These are phyloP conservation scores for Lathyrus oleraceus DNA, from an alignment of 306 rosid genomes.

Conservation along the genomic window DNA sequence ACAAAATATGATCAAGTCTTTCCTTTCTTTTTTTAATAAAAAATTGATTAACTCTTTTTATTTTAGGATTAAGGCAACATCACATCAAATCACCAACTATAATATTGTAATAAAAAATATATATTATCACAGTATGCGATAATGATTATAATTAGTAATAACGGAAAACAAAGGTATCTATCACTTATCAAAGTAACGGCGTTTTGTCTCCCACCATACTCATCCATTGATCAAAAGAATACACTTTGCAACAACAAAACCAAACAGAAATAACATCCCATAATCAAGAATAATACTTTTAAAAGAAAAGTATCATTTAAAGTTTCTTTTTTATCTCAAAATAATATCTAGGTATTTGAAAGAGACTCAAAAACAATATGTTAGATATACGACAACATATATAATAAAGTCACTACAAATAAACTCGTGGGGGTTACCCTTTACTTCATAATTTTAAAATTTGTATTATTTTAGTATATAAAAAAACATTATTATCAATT, in stretches of 20 bases:
- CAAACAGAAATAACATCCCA: neutral
- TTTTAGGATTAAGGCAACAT: no score
- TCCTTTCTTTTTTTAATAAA: no score
- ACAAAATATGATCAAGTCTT: no score
- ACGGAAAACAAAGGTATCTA: neutral
- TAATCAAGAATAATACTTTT: neutral
- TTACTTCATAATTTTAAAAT: no score
- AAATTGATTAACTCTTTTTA: no score
- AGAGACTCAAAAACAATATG: neutral
- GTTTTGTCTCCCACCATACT: constrained; percentile 47
- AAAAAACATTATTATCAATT: no score
- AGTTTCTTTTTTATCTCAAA: neutral
- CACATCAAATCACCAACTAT: no score
- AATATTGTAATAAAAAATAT: no score
- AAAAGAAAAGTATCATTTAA: neutral
- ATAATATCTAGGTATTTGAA: no score
- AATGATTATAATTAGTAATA: no score
- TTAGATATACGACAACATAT: no score
- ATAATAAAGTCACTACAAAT: neutral
- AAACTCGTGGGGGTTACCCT: neutral
- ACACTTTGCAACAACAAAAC: neutral
- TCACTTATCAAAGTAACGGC: constrained; percentile 33
- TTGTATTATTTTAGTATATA: constrained; percentile 3
- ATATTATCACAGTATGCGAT: no score
- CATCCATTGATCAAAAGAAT: neutral